Evolutionary conservation across 352 stramenopile species (phyloP).

Genomic region (Phytophthora aleatoria): DNA sequence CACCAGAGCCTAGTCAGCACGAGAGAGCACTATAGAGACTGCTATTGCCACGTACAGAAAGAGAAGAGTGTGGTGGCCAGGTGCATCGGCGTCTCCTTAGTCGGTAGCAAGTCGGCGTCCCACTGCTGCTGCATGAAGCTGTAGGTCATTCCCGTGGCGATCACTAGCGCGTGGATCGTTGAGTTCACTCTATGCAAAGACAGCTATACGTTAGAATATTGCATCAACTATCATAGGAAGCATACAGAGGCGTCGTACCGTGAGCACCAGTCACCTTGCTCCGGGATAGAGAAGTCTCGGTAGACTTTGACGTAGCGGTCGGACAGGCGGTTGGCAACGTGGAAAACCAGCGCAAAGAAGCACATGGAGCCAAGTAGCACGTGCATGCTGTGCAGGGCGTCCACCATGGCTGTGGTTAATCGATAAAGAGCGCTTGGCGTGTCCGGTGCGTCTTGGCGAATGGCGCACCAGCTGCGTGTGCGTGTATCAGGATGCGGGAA

Average conservation of each 20-base stretch:
- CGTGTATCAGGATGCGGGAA: constrained; percentile 26
- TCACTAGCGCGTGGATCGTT: constrained; percentile 74
- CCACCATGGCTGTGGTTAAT: constrained; percentile 11
- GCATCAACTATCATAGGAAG: background rate
- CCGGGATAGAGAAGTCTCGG: constrained; percentile 65
- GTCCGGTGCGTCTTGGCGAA: constrained; percentile 11
- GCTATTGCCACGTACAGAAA: constrained; percentile 57
- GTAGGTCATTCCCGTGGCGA: constrained; percentile 69
- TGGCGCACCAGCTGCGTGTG: constrained; percentile 9
- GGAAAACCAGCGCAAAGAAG: constrained; percentile 68
- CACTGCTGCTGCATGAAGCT: constrained; percentile 64
- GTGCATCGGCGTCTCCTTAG: constrained; percentile 49
- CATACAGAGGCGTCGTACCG: constrained; percentile 38
- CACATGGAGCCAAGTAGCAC: constrained; percentile 59
- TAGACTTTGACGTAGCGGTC: constrained; percentile 63
- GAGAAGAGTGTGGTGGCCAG: constrained; percentile 72
- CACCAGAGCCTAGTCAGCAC: background rate
- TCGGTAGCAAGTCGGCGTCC: constrained; percentile 63
- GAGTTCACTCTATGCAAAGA: constrained; percentile 66
- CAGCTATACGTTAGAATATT: constrained; percentile 5
- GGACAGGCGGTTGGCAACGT: constrained; percentile 54
- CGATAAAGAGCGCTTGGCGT: background rate
- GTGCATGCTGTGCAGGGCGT: constrained; percentile 37
- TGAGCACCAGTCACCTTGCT: constrained; percentile 84
- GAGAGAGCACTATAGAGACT: background rate